Evolutionary conservation across 192 early-diverging fungal genomes (phyloP), one percentile per base, ranked within the genome.

Genomic region (Backusella tarrabulga): DNA sequence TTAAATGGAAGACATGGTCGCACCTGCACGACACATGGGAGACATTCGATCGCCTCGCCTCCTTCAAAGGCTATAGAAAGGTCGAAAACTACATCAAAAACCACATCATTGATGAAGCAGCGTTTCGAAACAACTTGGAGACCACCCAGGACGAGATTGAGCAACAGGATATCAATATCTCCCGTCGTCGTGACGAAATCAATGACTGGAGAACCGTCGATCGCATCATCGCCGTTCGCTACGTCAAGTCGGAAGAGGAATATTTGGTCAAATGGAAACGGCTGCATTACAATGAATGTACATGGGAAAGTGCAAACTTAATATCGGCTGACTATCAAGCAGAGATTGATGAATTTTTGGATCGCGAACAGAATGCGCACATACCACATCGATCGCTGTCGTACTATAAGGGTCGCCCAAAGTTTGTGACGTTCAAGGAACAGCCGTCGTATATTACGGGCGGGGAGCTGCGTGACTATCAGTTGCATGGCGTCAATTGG

Each of bases 401-500:
- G 19, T 80, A 85, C 21, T 77, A 81, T 6, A 89, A 92, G 70
- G 69, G 83, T 12, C 88, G 98, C 17, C 93, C 94, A 12, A 84
- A 88, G 71, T 98, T 96, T 84, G 91, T 94, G 78, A 86, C 84
- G 36, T 85, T 97, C 77, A 68, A 86, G 26, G 89, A 88, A 34
- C 95, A 98, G 79, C 96, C 97, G 85, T 32, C 32, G 32, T 98
- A 93, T 78, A 83, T 99, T 75, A 77, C 77, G 0, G 96, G 95
- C 41, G 97, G 97, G 17, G 87, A 95, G 69, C 88, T 99, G 66
- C 90, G 97, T 41, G 97, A 98, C 77, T 99, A 98, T 81, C 98
- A 99, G 84, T 77, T 98, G 52, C 90, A 92, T 29, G 96, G 96
- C 41, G 83, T 99, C 46, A 98, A 97, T 83, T 99, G 98, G 98